A percentile compares a stretch with the other conserved stretches of the same genome.
Evolutionary conservation across 164 flowering plant genomes (phyloP).

Genomic region (Nelumbo lutea): DNA sequence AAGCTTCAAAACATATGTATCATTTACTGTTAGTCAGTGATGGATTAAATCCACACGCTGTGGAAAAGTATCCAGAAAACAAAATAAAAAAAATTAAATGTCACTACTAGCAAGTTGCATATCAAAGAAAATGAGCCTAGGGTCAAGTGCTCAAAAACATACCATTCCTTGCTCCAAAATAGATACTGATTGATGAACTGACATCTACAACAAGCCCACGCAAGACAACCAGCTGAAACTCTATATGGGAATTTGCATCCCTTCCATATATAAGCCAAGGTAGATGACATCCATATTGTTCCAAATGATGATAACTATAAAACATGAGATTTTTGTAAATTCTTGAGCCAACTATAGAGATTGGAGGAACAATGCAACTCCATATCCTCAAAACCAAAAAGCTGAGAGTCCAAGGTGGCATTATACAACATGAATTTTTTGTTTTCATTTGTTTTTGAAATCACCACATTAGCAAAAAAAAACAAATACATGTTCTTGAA

Average conservation of each 20-base stretch:
- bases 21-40: no score
- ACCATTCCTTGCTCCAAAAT: constrained; percentile 69
- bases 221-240: constrained; percentile 47
- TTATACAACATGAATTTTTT: no score
- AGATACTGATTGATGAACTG: constrained; percentile 59
- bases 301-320: constrained; percentile 78
- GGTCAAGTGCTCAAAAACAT: constrained; percentile 11
- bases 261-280: constrained; percentile 82
- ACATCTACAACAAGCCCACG: constrained; percentile 59
- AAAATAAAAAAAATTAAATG: no score
- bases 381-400: constrained; percentile 50
- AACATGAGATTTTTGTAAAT: background rate
- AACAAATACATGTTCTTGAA: no score
- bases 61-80: no score
- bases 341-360: background rate
- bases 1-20: no score
- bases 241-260: constrained; percentile 61
- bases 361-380: background rate
- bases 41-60: no score
- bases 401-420: constrained; percentile 21
- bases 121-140: no score
- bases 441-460: no score
- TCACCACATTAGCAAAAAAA: no score
- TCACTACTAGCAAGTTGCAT: no score
- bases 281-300: constrained; percentile 81